Percentiles rank a stretch among this genome's conserved stretches.
phyloP scores from a whole-genome alignment of 306 rosid species.

The Prunus dulcis region DNA sequence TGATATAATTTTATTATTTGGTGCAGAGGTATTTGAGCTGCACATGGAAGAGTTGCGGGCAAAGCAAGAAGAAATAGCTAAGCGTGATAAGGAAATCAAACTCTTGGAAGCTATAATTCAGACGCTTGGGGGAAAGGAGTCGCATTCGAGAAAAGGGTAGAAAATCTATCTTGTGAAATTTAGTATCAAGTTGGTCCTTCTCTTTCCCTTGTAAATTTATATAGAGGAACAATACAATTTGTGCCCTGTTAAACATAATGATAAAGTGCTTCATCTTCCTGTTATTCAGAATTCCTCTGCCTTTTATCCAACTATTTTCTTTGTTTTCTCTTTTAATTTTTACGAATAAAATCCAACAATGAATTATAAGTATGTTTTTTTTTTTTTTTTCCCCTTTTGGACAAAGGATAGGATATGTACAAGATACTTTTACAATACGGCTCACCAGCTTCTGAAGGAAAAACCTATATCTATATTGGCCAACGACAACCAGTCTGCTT shows the following conservation, averaged over 20 bases:
- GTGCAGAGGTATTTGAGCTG: constrained; percentile 80
- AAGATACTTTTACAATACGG: too few relatives aligned
- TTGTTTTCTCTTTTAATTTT: neutral
- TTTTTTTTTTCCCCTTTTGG: too few relatives aligned
- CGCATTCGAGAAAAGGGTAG: constrained; percentile 29
- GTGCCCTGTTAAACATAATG: neutral
- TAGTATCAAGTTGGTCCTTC: neutral
- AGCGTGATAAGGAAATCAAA: constrained; percentile 84
- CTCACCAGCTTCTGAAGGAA: too few relatives aligned
- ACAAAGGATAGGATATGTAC: too few relatives aligned
- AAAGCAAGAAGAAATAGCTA: constrained; percentile 71
- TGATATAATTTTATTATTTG: constrained; percentile 1
- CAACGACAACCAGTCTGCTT: too few relatives aligned
- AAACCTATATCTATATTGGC: too few relatives aligned
- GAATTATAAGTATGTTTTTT: too few relatives aligned
- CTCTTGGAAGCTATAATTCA: constrained; percentile 82
- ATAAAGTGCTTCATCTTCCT: neutral
- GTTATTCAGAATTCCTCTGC: too few relatives aligned
- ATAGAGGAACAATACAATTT: constrained; percentile 17
- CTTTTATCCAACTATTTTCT: neutral
- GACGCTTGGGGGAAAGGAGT: constrained; percentile 73
- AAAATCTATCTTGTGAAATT: constrained; percentile 1
- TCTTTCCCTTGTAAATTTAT: constrained; percentile 27
- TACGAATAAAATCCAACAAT: too few relatives aligned
- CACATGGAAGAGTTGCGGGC: constrained; percentile 95